Percentiles rank a stretch among this genome's conserved stretches.
Evolutionary conservation across 257 asterid genomes (phyloP).

Genomic region (Anisodus acutangulus): DNA sequence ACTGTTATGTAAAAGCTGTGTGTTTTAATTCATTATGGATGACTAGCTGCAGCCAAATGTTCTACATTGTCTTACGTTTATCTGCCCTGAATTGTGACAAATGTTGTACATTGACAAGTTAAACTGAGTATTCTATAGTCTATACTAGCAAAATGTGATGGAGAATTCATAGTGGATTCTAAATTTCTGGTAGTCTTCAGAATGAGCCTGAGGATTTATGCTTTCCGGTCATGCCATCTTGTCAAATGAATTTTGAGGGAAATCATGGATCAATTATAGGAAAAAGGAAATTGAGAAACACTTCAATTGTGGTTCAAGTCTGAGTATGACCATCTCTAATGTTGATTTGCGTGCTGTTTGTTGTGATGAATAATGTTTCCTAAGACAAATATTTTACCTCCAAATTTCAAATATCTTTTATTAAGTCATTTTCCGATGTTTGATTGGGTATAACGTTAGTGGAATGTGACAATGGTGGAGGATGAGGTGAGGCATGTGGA

Average conservation of each 20-base stretch:
- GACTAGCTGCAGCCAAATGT: background rate
- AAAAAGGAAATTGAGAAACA: background rate
- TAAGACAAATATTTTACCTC: background rate
- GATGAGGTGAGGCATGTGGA: background rate
- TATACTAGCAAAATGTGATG: conserved; percentile 2
- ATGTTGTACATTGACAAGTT: background rate
- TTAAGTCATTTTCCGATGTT: conserved; percentile 7
- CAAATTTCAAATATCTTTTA: background rate
- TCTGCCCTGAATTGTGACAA: background rate
- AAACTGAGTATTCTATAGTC: background rate
- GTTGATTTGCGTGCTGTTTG: background rate
- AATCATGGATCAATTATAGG: background rate
- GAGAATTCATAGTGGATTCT: background rate
- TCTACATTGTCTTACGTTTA: background rate
- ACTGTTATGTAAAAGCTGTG: background rate
- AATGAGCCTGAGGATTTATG: background rate
- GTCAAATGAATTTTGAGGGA: background rate
- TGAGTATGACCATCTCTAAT: background rate
- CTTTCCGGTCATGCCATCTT: background rate
- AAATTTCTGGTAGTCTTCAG: background rate
- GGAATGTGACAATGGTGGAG: background rate
- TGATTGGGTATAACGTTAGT: background rate
- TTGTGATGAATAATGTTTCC: background rate
- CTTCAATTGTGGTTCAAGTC: background rate
- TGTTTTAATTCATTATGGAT: background rate